Base-by-base conservation (phyloP, 2,329 filamentous ascomycete species). In the Ceratocystis destructans region DNA sequence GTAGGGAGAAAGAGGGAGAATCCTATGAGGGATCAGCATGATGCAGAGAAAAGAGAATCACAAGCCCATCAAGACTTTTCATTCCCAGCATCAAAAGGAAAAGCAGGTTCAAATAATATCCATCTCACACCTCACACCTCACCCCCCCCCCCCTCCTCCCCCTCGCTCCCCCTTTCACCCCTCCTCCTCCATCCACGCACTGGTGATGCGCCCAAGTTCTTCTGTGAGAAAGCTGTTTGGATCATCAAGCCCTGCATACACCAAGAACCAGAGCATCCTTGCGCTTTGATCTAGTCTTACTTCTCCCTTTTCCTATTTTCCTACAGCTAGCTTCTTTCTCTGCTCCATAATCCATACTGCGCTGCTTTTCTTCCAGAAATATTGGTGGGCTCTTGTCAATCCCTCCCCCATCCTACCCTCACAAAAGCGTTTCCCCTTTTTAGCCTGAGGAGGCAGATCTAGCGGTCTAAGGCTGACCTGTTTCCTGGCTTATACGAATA, bases 301-400 rank as follows among this genome's bases (percentile, higher is more conserved):
- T 20, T 48, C 46, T 48, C 46, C 46, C 46, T 48, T 48, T 20
- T 48, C 46, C 46, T 48, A n/a, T 48, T 22, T 22, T 46, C 45
- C 5, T 20, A 22, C 5, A 48, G 45, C 17, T 48, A 17, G 15
- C 46, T 48, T 53, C 12, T 53, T 22, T 5, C 46, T 50, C 46
- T 12, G n/a, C n/a, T 50, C n/a, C 46, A 50, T 50, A 50, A n/a
- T 50, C 46, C n/a, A 8, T 53, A 25, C 10, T 25, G 48, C n/a
- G n/a, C n/a, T 53, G n/a, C 48, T 33, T 28, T 50, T 50, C 48
- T 50, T 50, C 48, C 48, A 50, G 48, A 50, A 50, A 50, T 50
- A 10, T 22, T 50, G n/a, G 22, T 20, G n/a, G 48, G 22, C 4
- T 20, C 4, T 50, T 12, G 6, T 25, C 17, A n/a, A 15, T 8